Evolutionary conservation across 371 early-diverging fungal species (phyloP), one percentile per base, ranked within the genome.

Genomic region (Coemansia sp.): DNA sequence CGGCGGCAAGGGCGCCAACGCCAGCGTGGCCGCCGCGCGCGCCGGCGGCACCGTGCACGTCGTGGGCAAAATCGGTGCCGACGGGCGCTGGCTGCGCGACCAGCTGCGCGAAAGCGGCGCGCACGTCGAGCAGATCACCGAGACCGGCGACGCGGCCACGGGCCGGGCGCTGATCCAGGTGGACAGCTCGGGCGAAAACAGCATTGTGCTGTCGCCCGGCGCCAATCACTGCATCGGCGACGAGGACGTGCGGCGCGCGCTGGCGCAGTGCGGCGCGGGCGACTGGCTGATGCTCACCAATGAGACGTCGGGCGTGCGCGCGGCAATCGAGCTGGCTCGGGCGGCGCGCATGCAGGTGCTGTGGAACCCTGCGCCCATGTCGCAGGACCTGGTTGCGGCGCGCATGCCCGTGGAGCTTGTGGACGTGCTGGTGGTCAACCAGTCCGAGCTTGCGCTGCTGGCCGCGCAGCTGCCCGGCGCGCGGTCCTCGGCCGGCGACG

Each of bases 1-100:
- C 3, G 96, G 95, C 40, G 95, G 95, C 39, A 96, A 96, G 84
- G 94, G 94, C 4, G 92, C 93, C 5, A 93, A 95, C 62, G 93
- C 93, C 67, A 85, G 89, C 5, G 90, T 89, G 3, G 92, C 93
- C 1, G 72, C 90, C 16, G 90, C 89, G 14, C 64, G 86, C 80
- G 88, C 91, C 0, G 90, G 91, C 13, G 86, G 81, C 4, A 69
- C 78, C 11, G 88, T 91, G 3, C 84, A 82, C 61, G 88, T 90
- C 52, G 89, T 86, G 13, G 95, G 94, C n/a, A 84, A 84, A 52
- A 81, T 94, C n/a, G 96, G 96, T 13, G 63, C 78, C 26, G 96
- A 96, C 72, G 95, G 94, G 13, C 67, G 56, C 16, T 93, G 93
- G 92, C 84, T 95, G 39, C 70, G 82, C 30, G 81, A 85, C 59